Conservation (phyloP, 139 green algal genomes). For the Chlorella sp. region DNA sequence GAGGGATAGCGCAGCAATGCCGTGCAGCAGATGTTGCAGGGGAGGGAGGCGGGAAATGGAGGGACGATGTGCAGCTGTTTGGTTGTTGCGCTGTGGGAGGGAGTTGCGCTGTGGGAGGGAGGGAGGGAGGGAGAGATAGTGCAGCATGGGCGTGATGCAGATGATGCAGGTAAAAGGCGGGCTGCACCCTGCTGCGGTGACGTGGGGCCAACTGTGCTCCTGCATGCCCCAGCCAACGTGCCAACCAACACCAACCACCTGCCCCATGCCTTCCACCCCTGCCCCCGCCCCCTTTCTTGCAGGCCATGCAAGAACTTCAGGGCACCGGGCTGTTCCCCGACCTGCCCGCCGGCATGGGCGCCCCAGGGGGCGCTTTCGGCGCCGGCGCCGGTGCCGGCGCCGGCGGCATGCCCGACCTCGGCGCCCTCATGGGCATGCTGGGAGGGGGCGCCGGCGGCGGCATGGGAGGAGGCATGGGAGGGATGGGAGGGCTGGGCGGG, state of each 20-base stretch:
- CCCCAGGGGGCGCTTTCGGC: not conserved
- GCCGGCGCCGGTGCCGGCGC: slow-evolving; percentile 9
- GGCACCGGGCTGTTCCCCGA: slow-evolving; percentile 1
- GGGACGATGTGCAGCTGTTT: too few species aligned
- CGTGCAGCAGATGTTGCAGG: not conserved
- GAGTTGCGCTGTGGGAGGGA: too few species aligned
- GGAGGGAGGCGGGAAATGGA: too few species aligned
- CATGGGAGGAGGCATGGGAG: not conserved
- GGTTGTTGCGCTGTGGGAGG: too few species aligned
- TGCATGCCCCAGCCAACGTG: not conserved
- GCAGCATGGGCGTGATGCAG: too few species aligned
- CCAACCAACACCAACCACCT: not conserved
- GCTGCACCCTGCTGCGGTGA: too few species aligned
- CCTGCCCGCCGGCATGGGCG: not conserved
- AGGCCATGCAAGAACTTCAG: slow-evolving; percentile 29
- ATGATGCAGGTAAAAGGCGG: not conserved
- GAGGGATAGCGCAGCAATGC: not conserved
- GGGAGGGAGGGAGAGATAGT: not conserved
- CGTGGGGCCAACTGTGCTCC: too few species aligned
- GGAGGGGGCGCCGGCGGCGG: slow-evolving; percentile 3
- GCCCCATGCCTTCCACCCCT: not conserved
- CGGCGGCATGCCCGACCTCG: slow-evolving; percentile 32
- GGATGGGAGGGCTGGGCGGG: slow-evolving; percentile 45
- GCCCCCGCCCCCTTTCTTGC: not conserved
- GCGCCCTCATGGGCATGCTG: slow-evolving; percentile 24